Base-by-base conservation (phyloP, 2,329 filamentous ascomycete genomes). In the Didymella pomorum region DNA sequence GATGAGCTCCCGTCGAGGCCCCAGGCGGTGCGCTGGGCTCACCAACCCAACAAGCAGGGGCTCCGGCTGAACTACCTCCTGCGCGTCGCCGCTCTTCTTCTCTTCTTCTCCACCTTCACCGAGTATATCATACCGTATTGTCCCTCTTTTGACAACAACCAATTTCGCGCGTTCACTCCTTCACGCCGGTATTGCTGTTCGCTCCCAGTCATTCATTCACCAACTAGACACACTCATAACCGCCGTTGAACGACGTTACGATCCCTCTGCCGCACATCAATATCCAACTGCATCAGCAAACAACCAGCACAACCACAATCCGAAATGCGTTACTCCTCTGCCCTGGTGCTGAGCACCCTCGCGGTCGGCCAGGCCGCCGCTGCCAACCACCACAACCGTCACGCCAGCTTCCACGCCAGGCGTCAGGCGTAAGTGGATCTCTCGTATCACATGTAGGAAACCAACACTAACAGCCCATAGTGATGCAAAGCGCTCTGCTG, bases 81-180 rank as follows among this genome's bases (percentile, higher is more conserved):
- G 64, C 58, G 51, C 52, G 62, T 64, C 66, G 63, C 68, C 65
- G 64, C 65, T 65, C 60, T 65, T 63, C 62, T 60, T 59, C 66
- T 67, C 61, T 61, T 57, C 58, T 56, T 59, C 57, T 60, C 55
- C 60, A 60, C 66, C 60, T 71, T 70, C 71, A 71, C 67, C 65
- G 52, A 58, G 56, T 70, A 68, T 70, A 63, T 69, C 54, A 58
- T 53, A 65, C 63, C 55, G 53, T 53, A 62, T 55, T 65, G 67
- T 65, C 66, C 62, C 67, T 68, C 67, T 56, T 53, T 62, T 63
- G 43, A 67, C 61, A 56, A 60, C 63, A 68, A 65, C 64, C 64
- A 70, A 56, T 61, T 67, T 71, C 70, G 64, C 72, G 73, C 73
- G 73, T 76, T 74, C 73, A 76, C 72, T 76, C 73, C 56, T 75